phyloP scores from a whole-genome alignment of 1,284 basidiomycete genomes.

The Agaricales sp. region DNA sequence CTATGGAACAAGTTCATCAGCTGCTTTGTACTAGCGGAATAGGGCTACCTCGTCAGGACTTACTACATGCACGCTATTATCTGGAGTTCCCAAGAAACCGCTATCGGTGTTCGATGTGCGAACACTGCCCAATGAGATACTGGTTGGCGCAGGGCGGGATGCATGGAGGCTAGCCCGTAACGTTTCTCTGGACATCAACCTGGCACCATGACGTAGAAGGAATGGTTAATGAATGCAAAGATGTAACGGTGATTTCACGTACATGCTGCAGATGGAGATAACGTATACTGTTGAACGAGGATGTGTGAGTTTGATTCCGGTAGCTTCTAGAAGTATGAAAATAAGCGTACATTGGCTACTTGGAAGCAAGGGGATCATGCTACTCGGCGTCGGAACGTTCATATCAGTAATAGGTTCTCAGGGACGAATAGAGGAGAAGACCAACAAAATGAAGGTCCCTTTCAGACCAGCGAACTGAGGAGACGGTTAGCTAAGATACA shows the following conservation, averaged over 20 bases:
- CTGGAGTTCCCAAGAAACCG: background rate
- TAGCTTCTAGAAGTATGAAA: background rate
- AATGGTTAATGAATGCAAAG: background rate
- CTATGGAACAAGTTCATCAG: background rate
- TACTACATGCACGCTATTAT: background rate
- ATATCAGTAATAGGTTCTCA: background rate
- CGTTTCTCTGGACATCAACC: background rate
- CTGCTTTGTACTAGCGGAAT: too few species aligned
- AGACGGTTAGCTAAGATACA: background rate
- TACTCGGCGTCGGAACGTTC: too few species aligned
- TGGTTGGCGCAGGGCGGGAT: background rate
- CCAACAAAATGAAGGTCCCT: background rate
- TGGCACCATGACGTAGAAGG: background rate
- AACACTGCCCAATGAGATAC: background rate
- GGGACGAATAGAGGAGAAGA: too few species aligned
- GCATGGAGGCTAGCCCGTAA: background rate
- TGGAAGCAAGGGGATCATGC: background rate
- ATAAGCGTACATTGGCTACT: background rate
- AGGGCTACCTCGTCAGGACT: too few species aligned
- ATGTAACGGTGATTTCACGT: background rate
- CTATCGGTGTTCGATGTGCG: background rate
- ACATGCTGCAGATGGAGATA: background rate
- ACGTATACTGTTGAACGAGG: background rate
- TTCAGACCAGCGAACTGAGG: background rate
- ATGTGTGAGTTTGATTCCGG: background rate